phyloP scores from a whole-genome alignment of 2,329 filamentous ascomycete species.

The Botrytis deweyae region DNA sequence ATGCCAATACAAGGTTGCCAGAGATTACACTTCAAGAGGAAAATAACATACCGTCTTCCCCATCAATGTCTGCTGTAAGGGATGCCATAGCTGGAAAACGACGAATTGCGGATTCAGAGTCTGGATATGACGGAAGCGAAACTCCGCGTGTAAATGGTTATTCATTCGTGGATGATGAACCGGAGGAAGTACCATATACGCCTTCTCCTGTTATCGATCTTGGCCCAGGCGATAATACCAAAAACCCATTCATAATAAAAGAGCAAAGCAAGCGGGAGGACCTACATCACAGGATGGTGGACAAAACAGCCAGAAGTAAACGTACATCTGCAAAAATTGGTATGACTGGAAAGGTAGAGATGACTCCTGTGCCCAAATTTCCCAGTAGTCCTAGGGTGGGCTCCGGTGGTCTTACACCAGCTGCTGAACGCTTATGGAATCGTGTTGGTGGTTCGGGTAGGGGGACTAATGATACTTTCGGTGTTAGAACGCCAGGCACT shows the following conservation, averaged over 20 bases:
- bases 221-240: constrained; percentile 59
- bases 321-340: constrained; percentile 59
- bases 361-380: constrained; percentile 67
- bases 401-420: constrained; percentile 64
- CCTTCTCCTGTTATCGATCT: constrained; percentile 53
- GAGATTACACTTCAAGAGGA: constrained; percentile 44
- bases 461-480: constrained; percentile 34
- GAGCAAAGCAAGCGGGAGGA: constrained; percentile 75
- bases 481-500: constrained; percentile 33
- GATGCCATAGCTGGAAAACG: constrained; percentile 79
- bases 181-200: constrained; percentile 48
- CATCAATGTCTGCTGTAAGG: constrained; percentile 78
- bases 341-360: constrained; percentile 57
- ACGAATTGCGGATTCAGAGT: constrained; percentile 61
- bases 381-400: constrained; percentile 61
- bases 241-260: constrained; percentile 78
- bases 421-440: constrained; percentile 67
- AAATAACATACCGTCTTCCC: constrained; percentile 64
- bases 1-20: constrained; percentile 80
- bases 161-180: constrained; percentile 85
- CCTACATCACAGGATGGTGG: constrained; percentile 83
- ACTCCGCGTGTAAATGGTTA: constrained; percentile 93
- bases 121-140: constrained; percentile 58
- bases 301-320: constrained; percentile 73
- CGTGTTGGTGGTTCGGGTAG: constrained; percentile 51